Conservation (phyloP, 1,284 basidiomycete species). For the Hymenochaete sp. region DNA sequence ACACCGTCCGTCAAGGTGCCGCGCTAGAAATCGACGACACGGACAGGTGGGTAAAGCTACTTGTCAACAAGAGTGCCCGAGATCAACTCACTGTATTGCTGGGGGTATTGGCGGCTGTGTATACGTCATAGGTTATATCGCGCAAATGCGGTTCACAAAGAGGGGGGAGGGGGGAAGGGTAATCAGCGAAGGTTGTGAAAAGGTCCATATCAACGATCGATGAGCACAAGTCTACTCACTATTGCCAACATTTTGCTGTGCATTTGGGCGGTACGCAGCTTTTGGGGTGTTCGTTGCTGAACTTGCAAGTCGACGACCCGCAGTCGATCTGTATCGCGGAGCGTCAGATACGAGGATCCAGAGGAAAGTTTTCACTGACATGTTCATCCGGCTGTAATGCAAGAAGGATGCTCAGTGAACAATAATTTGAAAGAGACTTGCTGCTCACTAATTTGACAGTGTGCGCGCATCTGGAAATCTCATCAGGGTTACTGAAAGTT, state of each 20-base stretch:
- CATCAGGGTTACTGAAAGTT: background rate
- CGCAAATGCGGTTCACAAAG: slow-evolving; percentile 8
- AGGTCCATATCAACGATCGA: background rate
- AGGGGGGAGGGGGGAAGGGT: background rate
- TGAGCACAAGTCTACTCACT: slow-evolving; percentile 41
- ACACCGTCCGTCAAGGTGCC: slow-evolving; percentile 41
- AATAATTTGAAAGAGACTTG: background rate
- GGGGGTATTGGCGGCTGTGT: slow-evolving; percentile 53
- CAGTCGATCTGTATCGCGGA: slow-evolving; percentile 47
- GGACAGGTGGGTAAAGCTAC: slow-evolving; percentile 12
- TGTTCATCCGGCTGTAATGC: slow-evolving; percentile 16
- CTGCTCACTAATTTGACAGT: slow-evolving; percentile 12
- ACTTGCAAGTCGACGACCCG: slow-evolving; percentile 49
- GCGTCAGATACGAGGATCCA: background rate
- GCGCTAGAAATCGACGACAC: slow-evolving; percentile 25
- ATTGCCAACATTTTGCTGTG: slow-evolving; percentile 58
- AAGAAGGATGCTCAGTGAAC: background rate
- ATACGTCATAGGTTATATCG: background rate
- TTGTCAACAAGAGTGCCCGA: background rate
- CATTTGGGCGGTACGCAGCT: slow-evolving; percentile 45
- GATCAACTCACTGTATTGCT: slow-evolving; percentile 46
- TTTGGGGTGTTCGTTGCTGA: slow-evolving; percentile 50
- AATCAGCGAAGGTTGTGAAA: background rate
- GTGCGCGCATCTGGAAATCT: slow-evolving; percentile 13
- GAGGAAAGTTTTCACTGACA: slow-evolving; percentile 6